These are phyloP conservation scores for Cyclostephanos tholiformis DNA, from an alignment of 108 stramenopile genomes.

Conservation along the genomic window DNA sequence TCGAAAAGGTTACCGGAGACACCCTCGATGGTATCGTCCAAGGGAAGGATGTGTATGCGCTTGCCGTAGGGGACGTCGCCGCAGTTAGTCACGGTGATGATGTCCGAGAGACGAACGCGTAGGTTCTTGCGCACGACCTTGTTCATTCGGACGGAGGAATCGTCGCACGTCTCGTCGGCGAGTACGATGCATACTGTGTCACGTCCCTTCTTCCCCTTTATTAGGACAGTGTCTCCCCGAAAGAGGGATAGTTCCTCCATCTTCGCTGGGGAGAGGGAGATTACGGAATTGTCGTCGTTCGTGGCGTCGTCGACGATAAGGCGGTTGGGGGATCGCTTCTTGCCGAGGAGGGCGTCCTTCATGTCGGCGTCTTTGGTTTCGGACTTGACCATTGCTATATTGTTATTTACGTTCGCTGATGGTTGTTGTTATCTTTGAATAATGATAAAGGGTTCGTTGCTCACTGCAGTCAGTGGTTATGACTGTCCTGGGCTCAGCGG, in stretches of 20 bases:
- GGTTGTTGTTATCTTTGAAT: background rate
- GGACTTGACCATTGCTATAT: conserved; percentile 30
- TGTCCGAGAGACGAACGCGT: conserved; percentile 94
- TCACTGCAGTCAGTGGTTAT: too few relatives aligned
- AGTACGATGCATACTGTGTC: conserved; percentile 99
- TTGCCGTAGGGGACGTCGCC: conserved; percentile 99
- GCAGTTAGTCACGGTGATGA: conserved; percentile 94
- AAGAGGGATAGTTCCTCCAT: conserved; percentile 99
- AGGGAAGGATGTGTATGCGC: conserved; percentile 96
- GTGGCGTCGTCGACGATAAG: conserved; percentile 99
- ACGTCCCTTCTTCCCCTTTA: conserved; percentile 99
- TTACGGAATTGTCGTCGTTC: conserved; percentile 99
- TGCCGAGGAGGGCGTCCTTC: conserved; percentile 88
- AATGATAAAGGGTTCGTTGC: background rate
- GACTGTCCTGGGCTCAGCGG: too few relatives aligned
- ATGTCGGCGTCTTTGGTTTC: conserved; percentile 80
- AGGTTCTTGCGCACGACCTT: conserved; percentile 99
- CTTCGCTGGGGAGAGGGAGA: conserved; percentile 89
- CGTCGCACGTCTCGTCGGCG: conserved; percentile 96
- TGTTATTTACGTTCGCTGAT: background rate
- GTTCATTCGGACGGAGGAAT: conserved; percentile 98
- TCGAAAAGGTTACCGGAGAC: conserved; percentile 99
- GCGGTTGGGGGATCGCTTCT: conserved; percentile 98
- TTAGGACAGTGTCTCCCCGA: conserved; percentile 97
- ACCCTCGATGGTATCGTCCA: conserved; percentile 99